A percentile compares a stretch with the other conserved stretches of the same genome.
These are phyloP conservation scores for Strobilomyces echinocephalus DNA, from an alignment of 768 basidiomycete species.

Conservation along the genomic window DNA sequence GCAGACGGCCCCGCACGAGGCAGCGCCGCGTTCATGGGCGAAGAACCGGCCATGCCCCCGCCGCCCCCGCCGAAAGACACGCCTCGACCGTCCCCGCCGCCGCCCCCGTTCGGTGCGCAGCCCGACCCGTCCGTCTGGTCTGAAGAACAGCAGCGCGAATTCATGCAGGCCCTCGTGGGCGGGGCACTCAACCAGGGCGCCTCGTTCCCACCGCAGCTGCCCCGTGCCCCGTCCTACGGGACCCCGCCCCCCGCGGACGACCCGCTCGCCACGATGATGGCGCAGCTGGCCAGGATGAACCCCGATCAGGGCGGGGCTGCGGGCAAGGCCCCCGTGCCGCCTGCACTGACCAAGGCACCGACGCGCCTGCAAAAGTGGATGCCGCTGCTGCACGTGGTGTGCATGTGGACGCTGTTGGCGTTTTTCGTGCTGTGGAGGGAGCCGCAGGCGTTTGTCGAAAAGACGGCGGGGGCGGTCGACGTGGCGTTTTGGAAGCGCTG, in stretches of 20 bases:
- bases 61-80: slow-evolving; percentile 19
- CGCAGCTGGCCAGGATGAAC: slow-evolving; percentile 25
- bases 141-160: slow-evolving; percentile 62
- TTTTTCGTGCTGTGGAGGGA: slow-evolving; percentile 68
- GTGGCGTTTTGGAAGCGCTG: slow-evolving; percentile 53
- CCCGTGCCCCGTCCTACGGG: neutral
- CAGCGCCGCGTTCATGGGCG: slow-evolving; percentile 34
- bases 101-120: slow-evolving; percentile 12
- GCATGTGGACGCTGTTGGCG: slow-evolving; percentile 59
- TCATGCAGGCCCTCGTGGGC: slow-evolving; percentile 61
- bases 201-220: slow-evolving; percentile 9
- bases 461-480: slow-evolving; percentile 32
- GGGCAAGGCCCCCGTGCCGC: slow-evolving; percentile 30
- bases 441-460: slow-evolving; percentile 45
- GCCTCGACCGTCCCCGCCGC: slow-evolving; percentile 23
- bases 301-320: slow-evolving; percentile 15
- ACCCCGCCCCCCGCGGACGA: slow-evolving; percentile 30
- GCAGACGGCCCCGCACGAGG: slow-evolving; percentile 13
- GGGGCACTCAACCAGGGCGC: slow-evolving; percentile 30
- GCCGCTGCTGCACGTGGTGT: slow-evolving; percentile 61
- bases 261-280: slow-evolving; percentile 45
- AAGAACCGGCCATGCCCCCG: slow-evolving; percentile 31
- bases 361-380: slow-evolving; percentile 55
- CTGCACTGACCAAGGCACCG: too few relatives aligned
- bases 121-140: slow-evolving; percentile 60